Evolutionary conservation across 768 basidiomycete genomes (phyloP).

Genomic region (Lentinus brumalis): DNA sequence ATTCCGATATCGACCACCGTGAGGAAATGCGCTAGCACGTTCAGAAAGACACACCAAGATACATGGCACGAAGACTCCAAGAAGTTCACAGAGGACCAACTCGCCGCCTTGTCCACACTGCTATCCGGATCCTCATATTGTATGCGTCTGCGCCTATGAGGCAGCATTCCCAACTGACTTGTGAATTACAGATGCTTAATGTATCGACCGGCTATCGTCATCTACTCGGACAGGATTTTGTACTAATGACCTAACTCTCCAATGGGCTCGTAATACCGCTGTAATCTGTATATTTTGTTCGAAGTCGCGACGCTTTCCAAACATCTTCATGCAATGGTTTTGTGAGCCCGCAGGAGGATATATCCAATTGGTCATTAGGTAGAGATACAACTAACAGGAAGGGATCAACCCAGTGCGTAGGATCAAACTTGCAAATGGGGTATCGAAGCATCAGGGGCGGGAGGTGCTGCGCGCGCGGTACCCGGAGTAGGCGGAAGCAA

Average conservation of each 20-base stretch:
- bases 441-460: slow-evolving; percentile 16
- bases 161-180: background rate
- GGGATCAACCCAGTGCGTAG: background rate
- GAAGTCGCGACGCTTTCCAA: background rate
- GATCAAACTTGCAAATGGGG: slow-evolving; percentile 19
- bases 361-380: slow-evolving; percentile 2
- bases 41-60: slow-evolving; percentile 83
- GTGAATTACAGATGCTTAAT: slow-evolving; percentile 16
- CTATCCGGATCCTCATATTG: slow-evolving; percentile 86
- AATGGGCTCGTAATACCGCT: background rate
- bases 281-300: slow-evolving; percentile 5
- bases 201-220: background rate
- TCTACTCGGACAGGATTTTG: slow-evolving; percentile 8
- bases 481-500: slow-evolving; percentile 17
- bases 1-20: slow-evolving; percentile 86
- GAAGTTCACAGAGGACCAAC: slow-evolving; percentile 83
- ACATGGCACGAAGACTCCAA: slow-evolving; percentile 90
- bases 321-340: background rate
- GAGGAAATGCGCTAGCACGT: slow-evolving; percentile 75
- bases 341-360: background rate
- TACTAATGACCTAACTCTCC: background rate
- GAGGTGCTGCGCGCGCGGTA: slow-evolving; percentile 8
- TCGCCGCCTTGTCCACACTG: slow-evolving; percentile 79
- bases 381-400: slow-evolving; percentile 10
- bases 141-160: slow-evolving; percentile 35